phyloP scores from a whole-genome alignment of 2,329 filamentous ascomycete genomes.

The Gremmenia infestans region DNA sequence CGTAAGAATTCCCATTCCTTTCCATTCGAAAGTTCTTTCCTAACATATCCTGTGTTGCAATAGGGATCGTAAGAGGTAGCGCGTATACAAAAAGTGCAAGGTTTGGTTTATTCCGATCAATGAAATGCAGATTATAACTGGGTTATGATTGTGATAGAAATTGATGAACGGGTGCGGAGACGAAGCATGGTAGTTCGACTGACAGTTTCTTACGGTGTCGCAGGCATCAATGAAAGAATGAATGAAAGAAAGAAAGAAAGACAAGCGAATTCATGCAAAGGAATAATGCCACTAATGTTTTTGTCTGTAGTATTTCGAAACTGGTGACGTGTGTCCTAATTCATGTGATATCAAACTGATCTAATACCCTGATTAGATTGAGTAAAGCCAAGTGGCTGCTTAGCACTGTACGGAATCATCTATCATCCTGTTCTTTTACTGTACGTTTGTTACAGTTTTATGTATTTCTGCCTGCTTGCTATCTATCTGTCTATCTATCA shows the following conservation, averaged over 20 bases:
- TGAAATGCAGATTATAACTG: slow-evolving; percentile 3
- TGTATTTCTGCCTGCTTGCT: too few species aligned
- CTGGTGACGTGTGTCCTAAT: background rate
- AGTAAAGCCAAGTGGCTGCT: background rate
- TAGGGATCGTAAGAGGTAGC: slow-evolving; percentile 26
- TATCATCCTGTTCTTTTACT: background rate
- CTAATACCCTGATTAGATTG: background rate
- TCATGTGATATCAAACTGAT: background rate
- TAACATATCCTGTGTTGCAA: slow-evolving; percentile 4
- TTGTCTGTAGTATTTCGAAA: background rate
- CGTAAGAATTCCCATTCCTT: slow-evolving; percentile 58
- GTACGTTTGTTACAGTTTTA: too few species aligned
- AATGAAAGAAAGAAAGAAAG: too few species aligned
- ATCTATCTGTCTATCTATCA: too few species aligned
- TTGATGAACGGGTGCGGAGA: slow-evolving; percentile 15
- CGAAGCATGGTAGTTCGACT: background rate
- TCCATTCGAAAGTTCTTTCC: background rate
- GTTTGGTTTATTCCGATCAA: slow-evolving; percentile 3
- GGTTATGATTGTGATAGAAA: slow-evolving; percentile 10
- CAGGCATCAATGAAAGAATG: too few species aligned
- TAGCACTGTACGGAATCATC: background rate
- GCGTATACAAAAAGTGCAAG: background rate
- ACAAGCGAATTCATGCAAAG: slow-evolving; percentile 1
- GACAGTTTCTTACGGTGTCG: too few species aligned
- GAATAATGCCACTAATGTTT: slow-evolving; percentile 11